These are phyloP conservation scores for Diplodia seriata DNA, from an alignment of 2,329 filamentous ascomycete genomes.

Conservation along the genomic window DNA sequence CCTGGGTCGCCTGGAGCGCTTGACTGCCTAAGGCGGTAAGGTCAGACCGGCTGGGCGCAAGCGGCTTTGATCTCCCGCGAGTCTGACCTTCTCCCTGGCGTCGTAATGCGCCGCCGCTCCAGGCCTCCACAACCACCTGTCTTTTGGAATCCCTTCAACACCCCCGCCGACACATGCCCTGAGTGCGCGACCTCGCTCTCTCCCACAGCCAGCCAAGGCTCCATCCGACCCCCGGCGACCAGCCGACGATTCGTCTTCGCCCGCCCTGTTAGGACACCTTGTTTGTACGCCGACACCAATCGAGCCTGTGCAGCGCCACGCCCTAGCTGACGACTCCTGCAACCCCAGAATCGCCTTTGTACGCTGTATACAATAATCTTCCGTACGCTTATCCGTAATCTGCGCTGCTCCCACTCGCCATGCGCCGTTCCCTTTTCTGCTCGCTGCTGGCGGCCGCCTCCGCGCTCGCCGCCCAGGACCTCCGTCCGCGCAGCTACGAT, in stretches of 20 bases:
- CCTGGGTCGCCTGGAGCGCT: slow-evolving; percentile 1
- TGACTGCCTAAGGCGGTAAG: slow-evolving; percentile 25
- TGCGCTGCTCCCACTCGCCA: slow-evolving; percentile 34
- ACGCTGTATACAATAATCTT: slow-evolving; percentile 3
- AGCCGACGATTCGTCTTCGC: neutral
- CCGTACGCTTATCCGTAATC: slow-evolving; percentile 8
- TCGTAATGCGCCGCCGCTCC: slow-evolving; percentile 21
- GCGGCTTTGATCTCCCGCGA: slow-evolving; percentile 24
- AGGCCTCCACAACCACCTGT: slow-evolving; percentile 24
- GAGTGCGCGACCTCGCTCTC: neutral
- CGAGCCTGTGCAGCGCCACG: slow-evolving; percentile 6
- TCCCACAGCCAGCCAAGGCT: slow-evolving; percentile 13
- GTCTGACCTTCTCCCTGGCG: slow-evolving; percentile 20
- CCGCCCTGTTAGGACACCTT: slow-evolving; percentile 7
- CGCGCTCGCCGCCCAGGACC: slow-evolving; percentile 42
- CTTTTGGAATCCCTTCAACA: neutral
- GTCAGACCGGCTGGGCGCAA: neutral
- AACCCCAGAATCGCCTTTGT: slow-evolving; percentile 12
- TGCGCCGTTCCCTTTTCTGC: slow-evolving; percentile 57
- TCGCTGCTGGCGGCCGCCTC: slow-evolving; percentile 47
- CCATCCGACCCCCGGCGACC: slow-evolving; percentile 7
- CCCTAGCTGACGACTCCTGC: slow-evolving; percentile 13
- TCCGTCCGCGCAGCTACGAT: slow-evolving; percentile 72
- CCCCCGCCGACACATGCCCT: slow-evolving; percentile 9
- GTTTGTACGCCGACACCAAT: slow-evolving; percentile 16